Base-by-base conservation (phyloP, 2,329 filamentous ascomycete genomes). In the Gaeumannomyces sp. region DNA sequence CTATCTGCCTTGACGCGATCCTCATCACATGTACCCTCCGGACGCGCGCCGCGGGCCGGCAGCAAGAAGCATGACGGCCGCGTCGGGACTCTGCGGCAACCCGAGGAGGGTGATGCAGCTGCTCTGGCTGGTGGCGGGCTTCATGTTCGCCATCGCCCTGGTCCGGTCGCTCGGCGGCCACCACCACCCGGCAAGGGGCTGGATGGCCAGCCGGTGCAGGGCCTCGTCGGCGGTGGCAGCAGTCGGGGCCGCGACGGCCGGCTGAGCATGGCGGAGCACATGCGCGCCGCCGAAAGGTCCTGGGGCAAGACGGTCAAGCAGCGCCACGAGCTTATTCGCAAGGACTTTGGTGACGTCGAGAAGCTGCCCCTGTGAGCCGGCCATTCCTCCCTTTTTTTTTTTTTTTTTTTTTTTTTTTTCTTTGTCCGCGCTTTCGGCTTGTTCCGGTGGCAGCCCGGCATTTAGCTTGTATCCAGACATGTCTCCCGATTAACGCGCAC, bases 261-360 rank as follows among this genome's bases (percentile, higher is more conserved):
- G 13, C 16, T 65, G 3, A 50, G 65, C 3, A 65, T 70, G 62
- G 61, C 59, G 45, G 67, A 70, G 35, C 66, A 68, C 67, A 67
- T 70, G 68, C 50, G 53, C 1, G 64, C 38, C 50, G 66, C 69
- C 45, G 70, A 71, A 63, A 66, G 68, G 28, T 69, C 67, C 22
- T 74, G 72, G 72, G 66, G 60, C 58, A 73, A 74, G 66, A 73
- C 71, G 1, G 72, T 74, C n/a, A 65, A 64, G 58, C 70, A 73
- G 64, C 68, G 73, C 35, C 72, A 73, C 65, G 71, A 70, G n/a
- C 67, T 72, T 59, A 69, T 70, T 29, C 61, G 64, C 22, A 65
- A 66, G 50, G 69, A 70, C 65, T 70, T 66, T 60, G 70, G 69
- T 50, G 66, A 70, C 59, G 67, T 67, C 6, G 70, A 70, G 35